Evolutionary conservation across 2,329 filamentous ascomycete species (phyloP).

Genomic region (Scolecobasidium constrictum): DNA sequence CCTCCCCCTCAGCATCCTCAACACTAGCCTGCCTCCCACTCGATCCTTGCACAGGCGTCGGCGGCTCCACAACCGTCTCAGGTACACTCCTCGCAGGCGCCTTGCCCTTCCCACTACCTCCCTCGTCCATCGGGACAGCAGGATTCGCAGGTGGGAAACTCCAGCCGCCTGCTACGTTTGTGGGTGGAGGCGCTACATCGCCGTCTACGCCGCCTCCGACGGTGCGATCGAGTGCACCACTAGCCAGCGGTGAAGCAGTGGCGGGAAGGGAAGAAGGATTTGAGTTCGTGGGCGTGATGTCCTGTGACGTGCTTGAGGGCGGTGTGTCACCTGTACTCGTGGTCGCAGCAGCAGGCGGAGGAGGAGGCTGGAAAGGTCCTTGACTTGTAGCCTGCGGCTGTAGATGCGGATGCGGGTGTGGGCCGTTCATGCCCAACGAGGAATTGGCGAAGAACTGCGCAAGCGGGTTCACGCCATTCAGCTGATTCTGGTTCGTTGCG

Average conservation of each 20-base stretch:
- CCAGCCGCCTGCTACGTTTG: background rate
- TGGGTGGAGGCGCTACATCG: background rate
- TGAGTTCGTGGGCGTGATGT: background rate
- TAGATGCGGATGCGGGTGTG: background rate
- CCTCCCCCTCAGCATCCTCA: slow-evolving; percentile 4
- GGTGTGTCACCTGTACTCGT: background rate
- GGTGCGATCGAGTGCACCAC: background rate
- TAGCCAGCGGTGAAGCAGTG: background rate
- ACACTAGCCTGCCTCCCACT: background rate
- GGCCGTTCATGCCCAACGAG: too few relatives aligned
- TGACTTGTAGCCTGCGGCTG: background rate
- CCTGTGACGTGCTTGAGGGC: too few relatives aligned
- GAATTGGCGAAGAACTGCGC: background rate
- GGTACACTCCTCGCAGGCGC: background rate
- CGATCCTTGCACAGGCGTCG: slow-evolving; percentile 1
- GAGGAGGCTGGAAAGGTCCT: background rate
- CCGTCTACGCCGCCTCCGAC: background rate
- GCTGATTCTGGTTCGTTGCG: background rate
- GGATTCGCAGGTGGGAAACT: background rate
- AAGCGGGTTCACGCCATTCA: background rate
- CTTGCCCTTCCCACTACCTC: background rate
- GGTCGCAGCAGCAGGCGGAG: background rate
- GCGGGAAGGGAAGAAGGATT: background rate
- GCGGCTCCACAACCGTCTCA: slow-evolving; percentile 7
- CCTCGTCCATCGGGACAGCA: background rate